A percentile compares a stretch with the other conserved stretches of the same genome.
phyloP scores from a whole-genome alignment of 441 rosid genomes.

The Populus hybrid region DNA sequence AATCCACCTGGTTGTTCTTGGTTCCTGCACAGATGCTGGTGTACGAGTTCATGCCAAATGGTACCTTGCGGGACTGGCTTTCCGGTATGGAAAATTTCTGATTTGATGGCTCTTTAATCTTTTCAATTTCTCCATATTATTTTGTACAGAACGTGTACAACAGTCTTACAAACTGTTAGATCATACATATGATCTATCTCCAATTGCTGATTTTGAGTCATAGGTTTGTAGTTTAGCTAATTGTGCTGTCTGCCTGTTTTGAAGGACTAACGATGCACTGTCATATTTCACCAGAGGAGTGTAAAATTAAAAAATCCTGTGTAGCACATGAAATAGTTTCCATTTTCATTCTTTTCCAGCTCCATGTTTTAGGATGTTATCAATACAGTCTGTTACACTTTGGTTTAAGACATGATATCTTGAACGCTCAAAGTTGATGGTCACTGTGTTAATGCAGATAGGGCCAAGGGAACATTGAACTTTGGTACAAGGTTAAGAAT shows the following conservation, averaged over 20 bases:
- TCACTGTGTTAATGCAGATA: conserved; percentile 39
- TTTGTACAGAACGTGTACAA: background rate
- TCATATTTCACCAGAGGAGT: background rate
- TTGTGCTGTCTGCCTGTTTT: background rate
- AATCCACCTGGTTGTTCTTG: conserved; percentile 18
- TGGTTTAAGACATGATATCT: background rate
- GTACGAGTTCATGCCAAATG: conserved; percentile 26
- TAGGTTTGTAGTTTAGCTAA: background rate
- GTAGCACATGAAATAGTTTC: background rate
- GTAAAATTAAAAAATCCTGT: background rate
- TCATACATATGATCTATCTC: background rate
- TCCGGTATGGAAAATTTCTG: conserved; percentile 45
- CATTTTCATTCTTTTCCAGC: background rate
- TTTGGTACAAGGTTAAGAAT: conserved; percentile 58
- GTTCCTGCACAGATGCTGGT: conserved; percentile 77
- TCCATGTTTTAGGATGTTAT: background rate
- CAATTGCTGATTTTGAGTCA: background rate
- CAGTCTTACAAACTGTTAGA: background rate
- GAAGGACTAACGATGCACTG: background rate
- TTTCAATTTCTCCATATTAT: background rate
- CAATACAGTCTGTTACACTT: background rate
- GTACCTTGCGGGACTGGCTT: conserved; percentile 84
- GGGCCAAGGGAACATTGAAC: conserved; percentile 44
- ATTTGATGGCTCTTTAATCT: background rate
- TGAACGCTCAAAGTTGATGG: conserved; percentile 11